A percentile compares a stretch with the other conserved stretches of the same genome.
These are phyloP conservation scores for Lasiosphaeria miniovina DNA, from an alignment of 495 filamentous ascomycete genomes.

Conservation along the genomic window DNA sequence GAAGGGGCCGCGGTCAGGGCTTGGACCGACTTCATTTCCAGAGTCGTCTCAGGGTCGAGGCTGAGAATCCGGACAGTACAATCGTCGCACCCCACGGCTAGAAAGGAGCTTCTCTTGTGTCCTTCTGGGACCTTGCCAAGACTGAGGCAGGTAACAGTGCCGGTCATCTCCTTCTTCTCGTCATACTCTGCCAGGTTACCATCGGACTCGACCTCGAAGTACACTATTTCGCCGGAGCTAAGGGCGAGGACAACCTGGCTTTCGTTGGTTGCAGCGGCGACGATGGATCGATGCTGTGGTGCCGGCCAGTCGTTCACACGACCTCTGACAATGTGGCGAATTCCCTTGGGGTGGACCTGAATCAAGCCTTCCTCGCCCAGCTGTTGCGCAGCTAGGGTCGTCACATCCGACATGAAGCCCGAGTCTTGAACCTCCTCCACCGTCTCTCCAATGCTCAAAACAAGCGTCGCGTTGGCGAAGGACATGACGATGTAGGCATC, in stretches of 20 bases:
- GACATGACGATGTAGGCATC: slow-evolving; percentile 75
- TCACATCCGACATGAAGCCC: slow-evolving; percentile 79
- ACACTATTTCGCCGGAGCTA: slow-evolving; percentile 93
- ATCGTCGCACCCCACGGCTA: slow-evolving; percentile 96
- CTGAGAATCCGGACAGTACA: slow-evolving; percentile 90
- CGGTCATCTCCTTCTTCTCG: slow-evolving; percentile 91
- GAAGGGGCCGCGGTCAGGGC: slow-evolving; percentile 87
- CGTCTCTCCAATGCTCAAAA: slow-evolving; percentile 91
- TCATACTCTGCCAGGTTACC: slow-evolving; percentile 90
- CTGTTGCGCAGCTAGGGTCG: slow-evolving; percentile 89
- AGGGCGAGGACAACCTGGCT: slow-evolving; percentile 90
- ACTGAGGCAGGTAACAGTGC: slow-evolving; percentile 90
- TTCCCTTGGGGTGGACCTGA: slow-evolving; percentile 93
- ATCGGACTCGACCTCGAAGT: slow-evolving; percentile 95
- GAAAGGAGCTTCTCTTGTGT: slow-evolving; percentile 75
- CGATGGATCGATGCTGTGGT: slow-evolving; percentile 89
- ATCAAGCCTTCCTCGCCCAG: slow-evolving; percentile 89
- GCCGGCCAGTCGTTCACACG: slow-evolving; percentile 92
- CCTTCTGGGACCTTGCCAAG: slow-evolving; percentile 93
- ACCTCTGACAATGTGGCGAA: slow-evolving; percentile 81
- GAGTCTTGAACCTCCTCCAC: slow-evolving; percentile 94
- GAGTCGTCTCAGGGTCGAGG: slow-evolving; percentile 81
- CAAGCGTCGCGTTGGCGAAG: slow-evolving; percentile 68
- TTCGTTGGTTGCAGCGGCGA: slow-evolving; percentile 92
- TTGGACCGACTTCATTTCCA: slow-evolving; percentile 92